phyloP scores from a whole-genome alignment of 176 grass and related monocot genomes.

The Sorghum bicolor region DNA sequence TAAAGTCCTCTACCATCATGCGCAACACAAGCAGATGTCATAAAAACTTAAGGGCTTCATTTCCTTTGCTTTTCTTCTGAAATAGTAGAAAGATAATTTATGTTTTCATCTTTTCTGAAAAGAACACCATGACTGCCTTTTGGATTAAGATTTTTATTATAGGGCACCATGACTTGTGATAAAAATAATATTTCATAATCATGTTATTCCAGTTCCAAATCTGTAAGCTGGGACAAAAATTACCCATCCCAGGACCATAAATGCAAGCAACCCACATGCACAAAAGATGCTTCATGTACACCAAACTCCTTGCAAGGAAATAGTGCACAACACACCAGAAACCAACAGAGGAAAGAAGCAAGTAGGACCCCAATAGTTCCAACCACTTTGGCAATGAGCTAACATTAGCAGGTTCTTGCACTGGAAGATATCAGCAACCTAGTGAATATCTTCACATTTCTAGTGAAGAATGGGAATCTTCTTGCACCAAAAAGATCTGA shows the following conservation, averaged over 20 bases:
- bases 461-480: background rate
- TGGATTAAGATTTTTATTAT: background rate
- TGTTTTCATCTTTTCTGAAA: slow-evolving; percentile 3
- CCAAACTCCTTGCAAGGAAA: slow-evolving; percentile 33
- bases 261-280: slow-evolving; percentile 18
- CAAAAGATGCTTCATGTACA: slow-evolving; percentile 13
- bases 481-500: background rate
- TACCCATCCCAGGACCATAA: slow-evolving; percentile 10
- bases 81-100: background rate
- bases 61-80: background rate
- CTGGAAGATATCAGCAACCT: background rate
- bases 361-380: slow-evolving; percentile 19
- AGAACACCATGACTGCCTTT: background rate
- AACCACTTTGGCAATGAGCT: slow-evolving; percentile 32
- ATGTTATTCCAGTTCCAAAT: slow-evolving; percentile 15
- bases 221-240: slow-evolving; percentile 12
- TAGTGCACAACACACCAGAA: slow-evolving; percentile 8
- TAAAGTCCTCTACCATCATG: slow-evolving; percentile 46
- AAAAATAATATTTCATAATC: background rate
- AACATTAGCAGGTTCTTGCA: slow-evolving; percentile 13
- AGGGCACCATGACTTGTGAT: background rate
- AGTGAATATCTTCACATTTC: slow-evolving; percentile 13
- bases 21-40: slow-evolving; percentile 26
- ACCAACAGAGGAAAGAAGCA: slow-evolving; percentile 25
- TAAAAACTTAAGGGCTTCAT: background rate